Evolutionary conservation across 805 yeast genomes (phyloP).

Genomic region (Wickerhamiella shivajii): DNA sequence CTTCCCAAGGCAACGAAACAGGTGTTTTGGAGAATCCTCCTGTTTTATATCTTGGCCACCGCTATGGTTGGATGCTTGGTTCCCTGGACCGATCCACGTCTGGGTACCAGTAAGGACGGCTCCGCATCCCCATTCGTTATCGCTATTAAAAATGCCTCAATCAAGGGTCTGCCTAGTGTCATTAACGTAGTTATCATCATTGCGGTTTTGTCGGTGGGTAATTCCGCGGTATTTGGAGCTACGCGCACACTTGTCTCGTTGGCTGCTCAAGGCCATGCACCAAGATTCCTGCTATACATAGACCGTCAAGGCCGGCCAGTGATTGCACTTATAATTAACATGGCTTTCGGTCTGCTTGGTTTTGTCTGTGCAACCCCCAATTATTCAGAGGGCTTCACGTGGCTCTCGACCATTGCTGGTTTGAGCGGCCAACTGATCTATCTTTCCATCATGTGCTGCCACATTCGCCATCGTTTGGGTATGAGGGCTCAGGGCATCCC

Average conservation of each 20-base stretch:
- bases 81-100: constrained; percentile 40
- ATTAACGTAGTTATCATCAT: constrained; percentile 59
- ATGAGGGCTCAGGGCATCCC: constrained; percentile 50
- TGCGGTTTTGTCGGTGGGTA: constrained; percentile 59
- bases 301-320: constrained; percentile 71
- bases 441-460: constrained; percentile 59
- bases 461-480: constrained; percentile 52
- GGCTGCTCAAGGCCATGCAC: constrained; percentile 53
- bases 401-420: constrained; percentile 70
- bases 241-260: constrained; percentile 55
- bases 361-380: constrained; percentile 48
- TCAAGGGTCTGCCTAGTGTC: constrained; percentile 50
- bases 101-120: constrained; percentile 42
- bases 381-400: constrained; percentile 40
- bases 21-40: constrained; percentile 66
- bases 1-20: constrained; percentile 67
- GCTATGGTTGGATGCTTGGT: constrained; percentile 53
- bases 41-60: constrained; percentile 50
- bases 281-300: constrained; percentile 46
- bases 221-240: constrained; percentile 55
- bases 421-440: constrained; percentile 63
- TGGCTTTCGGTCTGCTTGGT: constrained; percentile 39
- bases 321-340: constrained; percentile 39
- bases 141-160: constrained; percentile 53
- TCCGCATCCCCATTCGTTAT: constrained; percentile 64